Evolutionary conservation across 371 early-diverging fungal genomes (phyloP).

Genomic region (Mortierella sp.): DNA sequence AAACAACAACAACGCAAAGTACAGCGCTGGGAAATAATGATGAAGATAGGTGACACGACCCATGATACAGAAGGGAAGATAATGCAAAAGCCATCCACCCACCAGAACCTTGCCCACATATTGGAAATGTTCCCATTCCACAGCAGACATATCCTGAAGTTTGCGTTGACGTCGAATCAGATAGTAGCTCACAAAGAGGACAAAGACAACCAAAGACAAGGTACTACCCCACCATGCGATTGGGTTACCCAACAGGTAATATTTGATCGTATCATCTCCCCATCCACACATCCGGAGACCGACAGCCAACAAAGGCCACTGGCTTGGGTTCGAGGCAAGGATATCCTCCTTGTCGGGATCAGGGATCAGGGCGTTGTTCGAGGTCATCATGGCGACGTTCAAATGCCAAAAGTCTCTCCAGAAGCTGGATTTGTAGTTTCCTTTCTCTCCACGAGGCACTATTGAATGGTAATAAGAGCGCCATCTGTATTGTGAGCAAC

Average conservation of each 20-base stretch:
- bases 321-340: conserved; percentile 87
- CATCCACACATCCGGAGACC: conserved; percentile 99
- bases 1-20: conserved; percentile 89
- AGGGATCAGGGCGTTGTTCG: conserved; percentile 97
- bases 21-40: conserved; percentile 99
- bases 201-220: conserved; percentile 69
- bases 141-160: conserved; percentile 67
- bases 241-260: conserved; percentile 97
- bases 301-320: conserved; percentile 95
- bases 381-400: conserved; percentile 98
- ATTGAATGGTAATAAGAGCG: conserved; percentile 9
- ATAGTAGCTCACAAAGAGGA: conserved; percentile 60
- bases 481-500: conserved; percentile 1
- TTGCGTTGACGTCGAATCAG: conserved; percentile 76
- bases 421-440: conserved; percentile 78
- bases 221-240: conserved; percentile 94
- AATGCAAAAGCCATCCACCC: conserved; percentile 97
- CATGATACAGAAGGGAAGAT: conserved; percentile 97
- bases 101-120: conserved; percentile 76
- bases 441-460: conserved; percentile 69
- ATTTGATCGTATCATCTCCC: conserved; percentile 92
- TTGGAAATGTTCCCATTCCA: conserved; percentile 80
- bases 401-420: conserved; percentile 91
- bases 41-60: conserved; percentile 98
- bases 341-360: conserved; percentile 96